Percentiles rank a stretch among this genome's conserved stretches.
phyloP scores from a whole-genome alignment of 352 stramenopile genomes.

The Pythium rhizo-oryzae region DNA sequence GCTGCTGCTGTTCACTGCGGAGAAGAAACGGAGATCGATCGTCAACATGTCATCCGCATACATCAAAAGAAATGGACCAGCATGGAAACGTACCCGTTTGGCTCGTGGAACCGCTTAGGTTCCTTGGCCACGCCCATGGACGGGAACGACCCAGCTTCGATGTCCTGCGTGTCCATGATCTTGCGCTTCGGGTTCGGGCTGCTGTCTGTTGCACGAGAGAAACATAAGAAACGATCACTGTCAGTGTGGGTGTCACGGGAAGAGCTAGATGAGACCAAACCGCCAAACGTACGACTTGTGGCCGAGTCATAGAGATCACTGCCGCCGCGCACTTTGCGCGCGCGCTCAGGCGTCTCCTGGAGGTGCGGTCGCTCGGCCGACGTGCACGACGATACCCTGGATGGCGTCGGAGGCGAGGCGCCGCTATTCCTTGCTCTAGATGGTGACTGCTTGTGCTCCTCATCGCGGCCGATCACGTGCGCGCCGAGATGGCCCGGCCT shows the following conservation, averaged over 20 bases:
- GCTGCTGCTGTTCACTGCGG: constrained; percentile 5
- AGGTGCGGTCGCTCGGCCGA: background rate
- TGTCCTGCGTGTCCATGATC: constrained; percentile 48
- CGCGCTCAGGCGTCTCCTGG: constrained; percentile 53
- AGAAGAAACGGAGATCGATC: too few species aligned
- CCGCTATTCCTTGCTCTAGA: background rate
- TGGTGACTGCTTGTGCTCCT: background rate
- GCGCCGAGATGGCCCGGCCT: constrained; percentile 34
- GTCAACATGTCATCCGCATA: too few species aligned
- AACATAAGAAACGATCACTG: background rate
- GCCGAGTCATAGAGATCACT: constrained; percentile 34
- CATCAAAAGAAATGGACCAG: too few species aligned
- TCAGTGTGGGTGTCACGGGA: background rate
- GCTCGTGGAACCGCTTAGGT: constrained; percentile 61
- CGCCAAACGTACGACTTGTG: constrained; percentile 22
- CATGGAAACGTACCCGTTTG: constrained; percentile 33
- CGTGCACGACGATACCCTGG: background rate
- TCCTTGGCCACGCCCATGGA: constrained; percentile 45
- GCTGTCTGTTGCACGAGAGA: constrained; percentile 31
- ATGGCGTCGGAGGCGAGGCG: background rate
- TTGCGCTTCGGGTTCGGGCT: constrained; percentile 80
- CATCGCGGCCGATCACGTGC: constrained; percentile 20
- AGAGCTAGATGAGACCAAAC: background rate
- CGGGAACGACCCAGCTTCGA: constrained; percentile 39
- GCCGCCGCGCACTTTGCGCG: constrained; percentile 30